These are phyloP conservation scores for Parastagonospora avenae DNA, from an alignment of 2,329 filamentous ascomycete genomes.

Conservation along the genomic window DNA sequence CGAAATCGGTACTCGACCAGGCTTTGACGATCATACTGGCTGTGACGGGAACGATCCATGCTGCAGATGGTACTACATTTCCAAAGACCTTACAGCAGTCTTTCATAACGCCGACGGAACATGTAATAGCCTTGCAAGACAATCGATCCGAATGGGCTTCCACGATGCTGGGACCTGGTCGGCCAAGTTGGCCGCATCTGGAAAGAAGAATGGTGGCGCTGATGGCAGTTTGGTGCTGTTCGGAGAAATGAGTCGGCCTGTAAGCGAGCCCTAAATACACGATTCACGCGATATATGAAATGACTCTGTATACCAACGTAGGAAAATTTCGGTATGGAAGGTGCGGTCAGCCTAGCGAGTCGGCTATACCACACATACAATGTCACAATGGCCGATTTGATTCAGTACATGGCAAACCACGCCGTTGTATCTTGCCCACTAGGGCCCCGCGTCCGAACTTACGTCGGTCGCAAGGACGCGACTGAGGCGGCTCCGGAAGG, in stretches of 20 bases:
- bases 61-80: constrained; percentile 5
- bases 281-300: background rate
- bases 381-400: constrained; percentile 57
- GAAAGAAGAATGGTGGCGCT: constrained; percentile 31
- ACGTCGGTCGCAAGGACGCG: constrained; percentile 54
- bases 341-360: background rate
- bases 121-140: constrained; percentile 2
- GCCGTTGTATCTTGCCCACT: constrained; percentile 56
- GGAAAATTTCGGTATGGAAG: no score
- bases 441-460: constrained; percentile 55
- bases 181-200: background rate
- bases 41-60: constrained; percentile 1
- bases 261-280: constrained; percentile 7
- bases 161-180: constrained; percentile 5
- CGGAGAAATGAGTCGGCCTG: constrained; percentile 32
- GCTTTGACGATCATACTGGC: no score
- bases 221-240: constrained; percentile 44
- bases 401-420: constrained; percentile 38
- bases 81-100: constrained; percentile 1
- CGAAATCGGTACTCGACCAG: no score
- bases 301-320: background rate
- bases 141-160: constrained; percentile 5
- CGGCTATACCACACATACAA: constrained; percentile 47
- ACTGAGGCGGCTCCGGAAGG: constrained; percentile 46
- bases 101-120: constrained; percentile 3